phyloP scores from a whole-genome alignment of 2,329 filamentous ascomycete species.

The Teratosphaeria epicoccoides region DNA sequence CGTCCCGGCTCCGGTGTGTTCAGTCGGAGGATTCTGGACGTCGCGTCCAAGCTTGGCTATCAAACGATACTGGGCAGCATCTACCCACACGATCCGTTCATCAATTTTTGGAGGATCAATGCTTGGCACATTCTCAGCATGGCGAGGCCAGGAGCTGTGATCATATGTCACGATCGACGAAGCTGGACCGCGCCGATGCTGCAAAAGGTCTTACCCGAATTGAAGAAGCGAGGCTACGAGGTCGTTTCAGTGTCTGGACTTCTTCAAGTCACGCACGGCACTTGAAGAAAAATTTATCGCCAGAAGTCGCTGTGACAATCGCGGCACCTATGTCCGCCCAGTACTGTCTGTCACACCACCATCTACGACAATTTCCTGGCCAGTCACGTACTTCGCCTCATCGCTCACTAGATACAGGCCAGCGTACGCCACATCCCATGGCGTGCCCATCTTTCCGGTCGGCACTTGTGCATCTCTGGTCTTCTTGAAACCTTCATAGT shows the following conservation, averaged over 20 bases:
- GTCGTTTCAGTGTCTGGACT: conserved; percentile 63
- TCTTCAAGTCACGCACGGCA: conserved; percentile 29
- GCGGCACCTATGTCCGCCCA: not conserved
- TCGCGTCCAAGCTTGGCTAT: conserved; percentile 54
- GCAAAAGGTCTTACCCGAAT: conserved; percentile 57
- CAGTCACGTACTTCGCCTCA: conserved; percentile 51
- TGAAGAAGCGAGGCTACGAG: conserved; percentile 58
- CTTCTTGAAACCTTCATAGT: conserved; percentile 41
- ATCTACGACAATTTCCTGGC: conserved; percentile 37
- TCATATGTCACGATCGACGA: conserved; percentile 77
- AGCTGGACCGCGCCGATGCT: conserved; percentile 79
- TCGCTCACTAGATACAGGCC: conserved; percentile 48
- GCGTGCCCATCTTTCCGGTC: conserved; percentile 48
- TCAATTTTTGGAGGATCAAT: conserved; percentile 58
- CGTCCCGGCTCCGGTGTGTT: conserved; percentile 80
- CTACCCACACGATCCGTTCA: conserved; percentile 87
- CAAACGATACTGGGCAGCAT: conserved; percentile 69
- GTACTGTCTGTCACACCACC: conserved; percentile 11
- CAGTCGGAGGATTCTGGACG: conserved; percentile 54
- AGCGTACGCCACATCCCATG: conserved; percentile 49
- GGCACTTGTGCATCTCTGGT: conserved; percentile 48
- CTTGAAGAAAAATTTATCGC: not conserved
- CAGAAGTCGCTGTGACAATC: not conserved
- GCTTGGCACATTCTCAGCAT: conserved; percentile 71
- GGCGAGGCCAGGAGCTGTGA: conserved; percentile 63